Base-by-base conservation (phyloP, 208 protist species). In the Acanthamoeba rhysodes region DNA sequence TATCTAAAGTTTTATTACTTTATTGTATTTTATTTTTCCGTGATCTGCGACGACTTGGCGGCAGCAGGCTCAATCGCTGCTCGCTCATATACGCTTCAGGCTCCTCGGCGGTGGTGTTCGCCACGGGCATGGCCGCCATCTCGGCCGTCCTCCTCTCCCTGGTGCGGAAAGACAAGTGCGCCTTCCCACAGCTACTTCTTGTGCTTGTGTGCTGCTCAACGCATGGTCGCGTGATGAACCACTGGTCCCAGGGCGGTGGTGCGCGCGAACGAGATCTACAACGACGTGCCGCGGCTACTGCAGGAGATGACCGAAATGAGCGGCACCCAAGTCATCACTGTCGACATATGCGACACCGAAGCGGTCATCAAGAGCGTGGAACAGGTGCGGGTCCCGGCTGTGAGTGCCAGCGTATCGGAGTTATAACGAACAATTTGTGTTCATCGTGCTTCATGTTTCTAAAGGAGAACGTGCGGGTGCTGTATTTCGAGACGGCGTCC, bases 61-160 rank as follows among this genome's bases (percentile, higher is more conserved):
- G n/a, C n/a, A 2, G 45, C 45, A 48, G 45, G 45, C 45, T 48
- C 45, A 48, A 48, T 48, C 45, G 45, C 45, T 48, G 5, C 45
- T 48, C 62, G 24, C 62, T 6, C 24, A n/a, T 70, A 12, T n/a
- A n/a, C 34, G 20, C 34, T 41, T 32, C 37, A 80, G 72, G 72
- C 32, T 80, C 72, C 12, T 80, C 72, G 27, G 72, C 72, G 34
- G 72, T 80, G 32, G 72, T 80, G 37, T 80, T 80, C n/a, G 72
- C 72, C 37, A 50, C 72, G n/a, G 72, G 72, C 72, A 80, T 80
- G 72, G 72, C 72, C 34, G 72, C 72, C 27, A 80, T 80, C 72
- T 80, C 72, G 10, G 72, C 72, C 37, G 72, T 80, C 24, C 37
- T 80, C 4, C 29, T 80, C 34, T 80, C 72, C 32, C n/a, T 80